Percentiles rank a stretch among this genome's conserved stretches.
Evolutionary conservation across 768 basidiomycete species (phyloP).

Genomic region (Pleurotus platypus): DNA sequence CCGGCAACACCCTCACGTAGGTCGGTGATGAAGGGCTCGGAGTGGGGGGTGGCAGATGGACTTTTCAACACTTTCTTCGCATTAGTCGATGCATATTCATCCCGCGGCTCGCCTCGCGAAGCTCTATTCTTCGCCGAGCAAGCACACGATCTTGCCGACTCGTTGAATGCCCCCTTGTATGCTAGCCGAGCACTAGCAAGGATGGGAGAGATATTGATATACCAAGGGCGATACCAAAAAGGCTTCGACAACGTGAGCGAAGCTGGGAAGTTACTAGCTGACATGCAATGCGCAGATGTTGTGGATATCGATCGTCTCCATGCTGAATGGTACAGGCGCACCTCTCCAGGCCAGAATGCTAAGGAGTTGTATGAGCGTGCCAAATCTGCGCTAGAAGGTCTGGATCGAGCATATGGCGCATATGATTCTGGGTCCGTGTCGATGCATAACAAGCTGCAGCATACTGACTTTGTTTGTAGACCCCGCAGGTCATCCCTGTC

Average conservation of each 20-base stretch:
- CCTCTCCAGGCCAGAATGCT: constrained; percentile 41
- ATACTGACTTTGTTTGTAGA: constrained; percentile 17
- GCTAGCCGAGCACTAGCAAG: constrained; percentile 61
- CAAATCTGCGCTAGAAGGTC: constrained; percentile 54
- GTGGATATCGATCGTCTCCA: constrained; percentile 55
- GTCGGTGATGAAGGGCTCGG: constrained; percentile 48
- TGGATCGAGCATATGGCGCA: constrained; percentile 50
- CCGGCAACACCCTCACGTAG: constrained; percentile 25
- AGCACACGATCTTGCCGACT: constrained; percentile 67
- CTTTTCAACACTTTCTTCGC: constrained; percentile 65
- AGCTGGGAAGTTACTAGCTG: constrained; percentile 43
- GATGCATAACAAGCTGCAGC: too few species aligned
- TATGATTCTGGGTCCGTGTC: constrained; percentile 49
- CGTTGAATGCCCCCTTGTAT: constrained; percentile 64
- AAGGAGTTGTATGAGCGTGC: constrained; percentile 53
- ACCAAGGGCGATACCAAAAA: constrained; percentile 55
- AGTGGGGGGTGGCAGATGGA: constrained; percentile 77
- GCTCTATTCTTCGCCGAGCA: constrained; percentile 82
- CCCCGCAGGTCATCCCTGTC: constrained; percentile 35
- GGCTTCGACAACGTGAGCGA: constrained; percentile 51
- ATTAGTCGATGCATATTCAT: constrained; percentile 59
- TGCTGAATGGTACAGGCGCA: constrained; percentile 48
- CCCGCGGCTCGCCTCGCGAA: constrained; percentile 79
- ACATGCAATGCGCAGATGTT: constrained; percentile 50
- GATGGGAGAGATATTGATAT: constrained; percentile 68